phyloP scores from a whole-genome alignment of 192 early-diverging fungal species.

The Gryganskiella cystojenkinii region DNA sequence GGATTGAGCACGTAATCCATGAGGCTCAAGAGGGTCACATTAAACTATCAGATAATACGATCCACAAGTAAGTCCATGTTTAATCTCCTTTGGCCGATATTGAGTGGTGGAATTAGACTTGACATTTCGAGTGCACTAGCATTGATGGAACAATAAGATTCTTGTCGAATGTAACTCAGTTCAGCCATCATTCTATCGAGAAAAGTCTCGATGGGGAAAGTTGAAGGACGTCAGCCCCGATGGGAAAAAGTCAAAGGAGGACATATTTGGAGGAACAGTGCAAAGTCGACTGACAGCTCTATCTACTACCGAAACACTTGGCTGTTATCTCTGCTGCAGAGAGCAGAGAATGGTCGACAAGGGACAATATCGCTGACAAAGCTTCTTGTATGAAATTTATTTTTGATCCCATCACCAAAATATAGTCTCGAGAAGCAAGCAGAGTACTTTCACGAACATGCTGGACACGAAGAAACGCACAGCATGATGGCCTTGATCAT shows the following conservation, averaged over 20 bases:
- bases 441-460: slow-evolving; percentile 47
- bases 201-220: too few species aligned
- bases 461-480: slow-evolving; percentile 64
- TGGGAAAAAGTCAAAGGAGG: too few species aligned
- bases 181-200: too few species aligned
- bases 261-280: too few species aligned
- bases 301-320: too few species aligned
- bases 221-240: too few species aligned
- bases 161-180: too few species aligned
- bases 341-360: too few species aligned
- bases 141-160: neutral
- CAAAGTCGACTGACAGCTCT: too few species aligned
- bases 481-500: slow-evolving; percentile 67
- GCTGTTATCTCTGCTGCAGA: too few species aligned
- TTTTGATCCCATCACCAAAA: neutral
- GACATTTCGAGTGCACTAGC: neutral
- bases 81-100: neutral
- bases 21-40: slow-evolving; percentile 43
- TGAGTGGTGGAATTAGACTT: too few species aligned
- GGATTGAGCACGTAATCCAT: slow-evolving; percentile 33
- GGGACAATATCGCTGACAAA: too few species aligned
- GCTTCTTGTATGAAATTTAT: neutral
- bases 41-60: slow-evolving; percentile 33
- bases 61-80: slow-evolving; percentile 39
- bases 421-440: slow-evolving; percentile 44